Percentiles rank a stretch among this genome's conserved stretches.
phyloP scores from a whole-genome alignment of 1,284 basidiomycete species.

The Leccinum subrobustum region DNA sequence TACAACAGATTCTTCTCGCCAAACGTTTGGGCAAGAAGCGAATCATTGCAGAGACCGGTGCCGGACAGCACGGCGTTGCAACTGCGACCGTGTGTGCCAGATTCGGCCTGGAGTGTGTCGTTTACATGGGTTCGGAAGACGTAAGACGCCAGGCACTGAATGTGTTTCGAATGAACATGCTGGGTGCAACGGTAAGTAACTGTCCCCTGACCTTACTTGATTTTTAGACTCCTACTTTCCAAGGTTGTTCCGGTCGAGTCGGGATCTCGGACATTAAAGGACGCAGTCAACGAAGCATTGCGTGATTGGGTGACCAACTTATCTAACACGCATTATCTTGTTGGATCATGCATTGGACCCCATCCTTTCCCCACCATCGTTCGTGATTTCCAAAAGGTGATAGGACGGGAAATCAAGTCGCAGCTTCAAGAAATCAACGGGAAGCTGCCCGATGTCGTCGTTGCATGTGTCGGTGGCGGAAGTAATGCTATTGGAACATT shows the following conservation, averaged over 20 bases:
- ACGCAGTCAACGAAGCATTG: conserved; percentile 96
- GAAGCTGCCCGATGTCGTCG: conserved; percentile 90
- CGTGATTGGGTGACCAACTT: conserved; percentile 99
- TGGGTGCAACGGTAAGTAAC: conserved; percentile 78
- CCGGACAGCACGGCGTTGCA: conserved; percentile 98
- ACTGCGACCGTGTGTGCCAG: conserved; percentile 98
- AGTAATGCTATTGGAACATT: conserved; percentile 98
- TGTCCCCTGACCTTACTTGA: not conserved
- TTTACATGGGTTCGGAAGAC: conserved; percentile 99
- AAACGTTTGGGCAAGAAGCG: conserved; percentile 91
- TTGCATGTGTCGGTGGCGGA: conserved; percentile 97
- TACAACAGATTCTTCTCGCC: conserved; percentile 81
- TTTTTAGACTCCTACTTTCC: not conserved
- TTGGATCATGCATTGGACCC: conserved; percentile 96
- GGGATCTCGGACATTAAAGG: conserved; percentile 94
- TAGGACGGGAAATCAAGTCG: conserved; percentile 91
- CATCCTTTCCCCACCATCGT: conserved; percentile 99
- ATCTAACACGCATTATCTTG: conserved; percentile 91
- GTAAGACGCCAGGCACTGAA: conserved; percentile 94
- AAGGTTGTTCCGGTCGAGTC: conserved; percentile 93
- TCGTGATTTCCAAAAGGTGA: conserved; percentile 96
- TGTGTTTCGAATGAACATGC: conserved; percentile 97
- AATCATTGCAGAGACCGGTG: conserved; percentile 98
- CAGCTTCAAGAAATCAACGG: conserved; percentile 77
- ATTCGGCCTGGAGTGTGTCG: conserved; percentile 92